Evolutionary conservation across 1,284 basidiomycete genomes (phyloP).

Genomic region (Ustilago bromivora): DNA sequence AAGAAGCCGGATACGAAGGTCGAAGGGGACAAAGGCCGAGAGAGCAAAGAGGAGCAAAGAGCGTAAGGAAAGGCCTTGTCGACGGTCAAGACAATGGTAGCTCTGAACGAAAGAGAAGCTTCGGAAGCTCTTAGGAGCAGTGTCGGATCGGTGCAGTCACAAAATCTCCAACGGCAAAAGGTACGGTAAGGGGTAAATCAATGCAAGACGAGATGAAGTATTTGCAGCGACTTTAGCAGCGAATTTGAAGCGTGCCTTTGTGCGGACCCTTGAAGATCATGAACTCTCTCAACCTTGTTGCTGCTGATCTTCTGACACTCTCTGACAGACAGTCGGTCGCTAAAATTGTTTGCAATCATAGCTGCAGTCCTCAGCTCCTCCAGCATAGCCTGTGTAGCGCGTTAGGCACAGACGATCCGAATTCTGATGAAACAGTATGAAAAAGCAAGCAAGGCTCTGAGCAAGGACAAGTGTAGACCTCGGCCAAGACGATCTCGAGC

Average conservation of each 20-base stretch:
- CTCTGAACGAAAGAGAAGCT: not conserved
- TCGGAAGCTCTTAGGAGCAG: not conserved
- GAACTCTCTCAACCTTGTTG: not conserved
- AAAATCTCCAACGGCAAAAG: not conserved
- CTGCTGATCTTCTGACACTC: not conserved
- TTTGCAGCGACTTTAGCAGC: constrained; percentile 4
- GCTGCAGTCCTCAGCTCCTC: too few species aligned
- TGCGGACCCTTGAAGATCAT: not conserved
- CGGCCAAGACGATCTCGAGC: not conserved
- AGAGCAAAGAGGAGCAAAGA: not conserved
- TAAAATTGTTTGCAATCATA: not conserved
- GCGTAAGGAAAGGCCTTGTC: not conserved
- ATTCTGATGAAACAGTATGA: too few species aligned
- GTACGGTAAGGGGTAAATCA: constrained; percentile 8
- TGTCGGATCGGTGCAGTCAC: too few species aligned
- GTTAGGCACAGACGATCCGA: too few species aligned
- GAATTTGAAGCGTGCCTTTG: constrained; percentile 1
- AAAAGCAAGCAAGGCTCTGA: too few species aligned
- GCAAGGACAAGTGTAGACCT: not conserved
- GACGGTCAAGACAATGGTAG: not conserved
- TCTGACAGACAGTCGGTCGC: not conserved
- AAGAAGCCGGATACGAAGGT: not conserved
- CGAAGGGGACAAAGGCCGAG: not conserved
- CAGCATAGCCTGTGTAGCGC: too few species aligned
- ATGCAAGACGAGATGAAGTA: constrained; percentile 12